Percentiles rank a stretch among this genome's conserved stretches.
These are phyloP conservation scores for Rosa lucieae DNA, from an alignment of 306 rosid genomes.

Conservation along the genomic window DNA sequence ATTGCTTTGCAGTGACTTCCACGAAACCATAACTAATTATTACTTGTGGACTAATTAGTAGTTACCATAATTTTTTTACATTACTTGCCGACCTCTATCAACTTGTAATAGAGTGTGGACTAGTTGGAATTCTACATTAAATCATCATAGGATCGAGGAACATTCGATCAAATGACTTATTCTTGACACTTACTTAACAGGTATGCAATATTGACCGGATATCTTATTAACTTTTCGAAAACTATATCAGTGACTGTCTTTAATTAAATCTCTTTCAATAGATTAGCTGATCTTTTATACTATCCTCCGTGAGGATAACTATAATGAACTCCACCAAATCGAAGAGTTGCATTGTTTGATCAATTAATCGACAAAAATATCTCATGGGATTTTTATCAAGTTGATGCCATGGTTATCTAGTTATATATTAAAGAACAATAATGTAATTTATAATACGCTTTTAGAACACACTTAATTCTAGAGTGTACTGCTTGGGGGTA, in stretches of 20 bases:
- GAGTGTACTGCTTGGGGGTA: neutral
- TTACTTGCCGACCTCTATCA: neutral
- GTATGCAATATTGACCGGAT: too few species aligned
- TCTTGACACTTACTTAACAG: too few species aligned
- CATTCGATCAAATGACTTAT: too few species aligned
- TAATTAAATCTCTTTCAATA: too few species aligned
- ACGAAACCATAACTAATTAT: neutral
- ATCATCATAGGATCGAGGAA: neutral
- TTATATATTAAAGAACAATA: neutral
- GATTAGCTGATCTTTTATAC: too few species aligned
- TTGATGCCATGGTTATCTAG: neutral
- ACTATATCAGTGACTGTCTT: too few species aligned
- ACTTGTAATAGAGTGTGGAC: neutral
- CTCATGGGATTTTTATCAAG: neutral
- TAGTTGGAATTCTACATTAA: neutral
- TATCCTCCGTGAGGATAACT: neutral
- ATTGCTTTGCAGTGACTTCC: slow-evolving; percentile 7
- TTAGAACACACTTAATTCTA: neutral
- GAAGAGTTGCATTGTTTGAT: neutral
- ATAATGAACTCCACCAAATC: too few species aligned
- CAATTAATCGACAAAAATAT: neutral
- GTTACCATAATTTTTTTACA: neutral
- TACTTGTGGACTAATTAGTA: neutral
- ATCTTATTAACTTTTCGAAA: too few species aligned
- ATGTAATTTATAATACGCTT: neutral